Evolutionary conservation across 139 green algal species (phyloP).

Genomic region (Volvox reticuliferus): DNA sequence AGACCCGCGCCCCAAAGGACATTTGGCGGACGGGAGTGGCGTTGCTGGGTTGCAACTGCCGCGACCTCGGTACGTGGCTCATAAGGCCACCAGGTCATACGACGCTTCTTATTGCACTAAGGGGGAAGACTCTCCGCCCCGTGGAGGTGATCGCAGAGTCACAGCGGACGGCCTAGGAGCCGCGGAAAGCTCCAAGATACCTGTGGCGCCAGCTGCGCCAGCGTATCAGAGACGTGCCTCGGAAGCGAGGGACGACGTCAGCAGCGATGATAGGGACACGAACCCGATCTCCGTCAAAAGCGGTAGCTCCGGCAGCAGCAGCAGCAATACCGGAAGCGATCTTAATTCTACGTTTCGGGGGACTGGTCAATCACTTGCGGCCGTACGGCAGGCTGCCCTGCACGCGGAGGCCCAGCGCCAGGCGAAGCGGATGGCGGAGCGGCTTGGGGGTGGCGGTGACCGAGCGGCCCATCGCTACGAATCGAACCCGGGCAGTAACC

Average conservation of each 20-base stretch:
- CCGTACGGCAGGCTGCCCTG: slow-evolving; percentile 30
- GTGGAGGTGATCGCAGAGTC: no score
- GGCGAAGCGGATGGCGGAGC: slow-evolving; percentile 25
- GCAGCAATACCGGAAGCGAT: not conserved
- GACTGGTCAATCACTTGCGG: slow-evolving; percentile 16
- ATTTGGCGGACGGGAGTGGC: not conserved
- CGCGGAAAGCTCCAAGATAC: no score
- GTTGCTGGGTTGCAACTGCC: not conserved
- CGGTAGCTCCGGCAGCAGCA: not conserved
- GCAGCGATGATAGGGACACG: not conserved
- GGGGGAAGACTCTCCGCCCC: no score
- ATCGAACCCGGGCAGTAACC: not conserved
- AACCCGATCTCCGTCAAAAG: not conserved
- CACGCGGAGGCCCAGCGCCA: not conserved
- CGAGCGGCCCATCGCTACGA: not conserved
- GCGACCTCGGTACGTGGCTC: not conserved
- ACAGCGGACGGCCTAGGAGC: no score
- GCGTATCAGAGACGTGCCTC: no score
- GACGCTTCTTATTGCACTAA: not conserved
- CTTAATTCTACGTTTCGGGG: slow-evolving; percentile 1
- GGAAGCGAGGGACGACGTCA: no score
- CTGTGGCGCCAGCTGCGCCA: no score
- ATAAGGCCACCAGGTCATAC: not conserved
- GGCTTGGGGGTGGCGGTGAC: slow-evolving; percentile 22
- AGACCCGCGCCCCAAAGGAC: not conserved